A percentile compares a stretch with the other conserved stretches of the same genome.
phyloP scores from a whole-genome alignment of 2,329 filamentous ascomycete genomes.

The Bipolaris cookei region DNA sequence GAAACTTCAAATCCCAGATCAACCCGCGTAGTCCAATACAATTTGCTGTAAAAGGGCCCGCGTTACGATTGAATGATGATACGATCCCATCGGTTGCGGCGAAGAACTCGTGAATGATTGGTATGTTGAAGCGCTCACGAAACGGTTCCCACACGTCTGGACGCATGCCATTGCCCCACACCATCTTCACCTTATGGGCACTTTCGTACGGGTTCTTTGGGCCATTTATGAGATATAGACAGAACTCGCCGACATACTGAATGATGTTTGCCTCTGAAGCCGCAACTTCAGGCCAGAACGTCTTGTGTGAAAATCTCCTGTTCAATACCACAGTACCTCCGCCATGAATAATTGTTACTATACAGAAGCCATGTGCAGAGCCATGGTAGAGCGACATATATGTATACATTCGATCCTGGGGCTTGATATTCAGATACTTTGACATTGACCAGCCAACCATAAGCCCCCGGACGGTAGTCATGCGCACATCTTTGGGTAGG shows the following conservation, averaged over 20 bases:
- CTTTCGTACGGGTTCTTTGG: slow-evolving; percentile 42
- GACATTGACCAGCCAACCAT: slow-evolving; percentile 28
- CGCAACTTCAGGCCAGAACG: slow-evolving; percentile 49
- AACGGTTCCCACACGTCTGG: slow-evolving; percentile 52
- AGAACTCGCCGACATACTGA: slow-evolving; percentile 50
- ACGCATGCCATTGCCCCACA: slow-evolving; percentile 52
- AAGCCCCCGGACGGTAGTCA: slow-evolving; percentile 40
- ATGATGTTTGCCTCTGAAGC: slow-evolving; percentile 39
- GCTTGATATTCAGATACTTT: slow-evolving; percentile 38
- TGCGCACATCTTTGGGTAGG: slow-evolving; percentile 43
- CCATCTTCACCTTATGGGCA: slow-evolving; percentile 42
- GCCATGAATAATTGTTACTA: slow-evolving; percentile 38
- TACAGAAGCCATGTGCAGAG: slow-evolving; percentile 42
- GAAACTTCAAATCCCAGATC: slow-evolving; percentile 44
- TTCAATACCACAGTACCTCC: slow-evolving; percentile 42
- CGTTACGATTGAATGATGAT: slow-evolving; percentile 41
- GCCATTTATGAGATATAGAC: slow-evolving; percentile 46
- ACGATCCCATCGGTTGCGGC: slow-evolving; percentile 50
- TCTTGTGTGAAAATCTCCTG: slow-evolving; percentile 45
- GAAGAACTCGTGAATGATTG: slow-evolving; percentile 50
- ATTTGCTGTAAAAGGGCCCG: slow-evolving; percentile 42
- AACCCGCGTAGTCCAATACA: slow-evolving; percentile 45
- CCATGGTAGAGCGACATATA: slow-evolving; percentile 50
- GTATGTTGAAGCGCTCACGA: slow-evolving; percentile 48
- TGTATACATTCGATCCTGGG: slow-evolving; percentile 42